Evolutionary conservation across 2,329 filamentous ascomycete genomes (phyloP).

Genomic region (Biscogniauxia mediterranea): DNA sequence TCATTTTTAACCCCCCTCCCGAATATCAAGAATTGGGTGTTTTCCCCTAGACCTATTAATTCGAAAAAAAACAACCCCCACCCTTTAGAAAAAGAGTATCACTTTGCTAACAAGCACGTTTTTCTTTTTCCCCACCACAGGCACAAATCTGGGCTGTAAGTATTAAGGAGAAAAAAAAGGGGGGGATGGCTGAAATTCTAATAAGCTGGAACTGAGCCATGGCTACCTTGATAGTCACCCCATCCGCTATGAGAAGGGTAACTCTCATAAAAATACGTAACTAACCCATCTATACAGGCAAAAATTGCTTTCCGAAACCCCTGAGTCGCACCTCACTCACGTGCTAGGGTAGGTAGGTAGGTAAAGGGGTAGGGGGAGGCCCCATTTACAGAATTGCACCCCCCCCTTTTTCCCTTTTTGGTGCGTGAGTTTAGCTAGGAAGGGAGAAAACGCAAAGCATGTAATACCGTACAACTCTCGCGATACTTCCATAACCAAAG

Average conservation of each 20-base stretch:
- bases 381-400: not conserved
- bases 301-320: constrained; percentile 26
- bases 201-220: no score
- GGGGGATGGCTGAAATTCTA: no score
- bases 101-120: constrained; percentile 1
- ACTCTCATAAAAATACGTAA: constrained; percentile 1
- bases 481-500: not conserved
- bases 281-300: constrained; percentile 19
- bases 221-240: no score
- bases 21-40: not conserved
- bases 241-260: no score
- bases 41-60: no score
- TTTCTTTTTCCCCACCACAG: constrained; percentile 27
- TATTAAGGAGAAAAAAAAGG: constrained; percentile 3
- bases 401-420: not conserved
- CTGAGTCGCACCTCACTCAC: constrained; percentile 7
- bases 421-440: not conserved
- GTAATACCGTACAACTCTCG: not conserved
- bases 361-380: constrained; percentile 1
- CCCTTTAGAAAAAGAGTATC: no score
- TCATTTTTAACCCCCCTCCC: not conserved
- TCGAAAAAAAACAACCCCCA: no score
- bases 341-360: not conserved
- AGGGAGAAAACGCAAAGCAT: not conserved
- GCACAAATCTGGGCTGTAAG: constrained; percentile 50